Base-by-base conservation (phyloP, 495 filamentous ascomycete species). In the Aspergillus avenaceus region DNA sequence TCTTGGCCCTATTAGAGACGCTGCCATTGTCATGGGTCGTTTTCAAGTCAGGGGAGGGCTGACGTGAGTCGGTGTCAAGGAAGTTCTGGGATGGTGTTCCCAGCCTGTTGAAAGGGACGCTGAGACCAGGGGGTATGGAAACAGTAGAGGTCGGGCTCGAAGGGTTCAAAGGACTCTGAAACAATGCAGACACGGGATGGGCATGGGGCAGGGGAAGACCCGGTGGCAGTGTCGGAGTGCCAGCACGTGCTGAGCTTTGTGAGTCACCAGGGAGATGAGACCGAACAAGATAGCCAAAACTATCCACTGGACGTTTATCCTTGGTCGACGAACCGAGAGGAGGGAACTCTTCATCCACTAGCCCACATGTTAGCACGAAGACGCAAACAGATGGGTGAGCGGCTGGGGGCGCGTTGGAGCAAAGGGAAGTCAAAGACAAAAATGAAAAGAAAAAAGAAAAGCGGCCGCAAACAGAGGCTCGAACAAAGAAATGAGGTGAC, bases 161-260 rank as follows among this genome's bases (percentile, higher is more conserved):
- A 12, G 63, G 54, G 24, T 52, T 61, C 23, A 66, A 47, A 0
- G 61, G 55, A 16, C 69, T 69, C 27, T 78, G 70, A 26, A 70
- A 66, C 6, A 64, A 50, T 12, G 60, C 40, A 11, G 74, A 70
- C 0, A 72, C 65, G 22, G 81, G 71, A 49, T 85, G 81, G 3
- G 70, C 63, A 45, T 78, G 78, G 4, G 78, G 75, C 11, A 83
- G 61, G 12, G 78, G 78, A 36, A 89, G 79, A 0, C 86, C 87
- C 21, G 87, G 86, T 27, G 86, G 85, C 8, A 85, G 67, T 2
- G 74, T 76, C 3, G 84, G 83, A 8, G 81, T 84, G 3, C 76
- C 75, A 27, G 75, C 65, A 22, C 74, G 72, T 28, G 61, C 64
- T 12, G 62, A 51, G 38, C 54, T 47, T 27, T 59, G 56, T 9